Percentiles rank a stretch among this genome's conserved stretches.
phyloP scores from a whole-genome alignment of 495 filamentous ascomycete genomes.

The Clohesyomyces aquaticus region DNA sequence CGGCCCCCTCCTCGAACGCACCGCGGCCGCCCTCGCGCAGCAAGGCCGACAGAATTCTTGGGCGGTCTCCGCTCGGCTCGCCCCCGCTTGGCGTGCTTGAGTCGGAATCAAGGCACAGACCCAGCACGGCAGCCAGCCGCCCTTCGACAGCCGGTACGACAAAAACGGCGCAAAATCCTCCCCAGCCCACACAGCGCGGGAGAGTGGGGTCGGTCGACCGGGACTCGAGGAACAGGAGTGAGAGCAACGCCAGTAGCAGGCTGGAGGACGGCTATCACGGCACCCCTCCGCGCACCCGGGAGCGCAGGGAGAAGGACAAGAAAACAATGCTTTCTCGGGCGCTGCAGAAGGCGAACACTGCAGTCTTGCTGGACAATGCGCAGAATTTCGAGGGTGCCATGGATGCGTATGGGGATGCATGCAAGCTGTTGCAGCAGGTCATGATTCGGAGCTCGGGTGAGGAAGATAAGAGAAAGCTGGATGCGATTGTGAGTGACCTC shows the following conservation, averaged over 20 bases:
- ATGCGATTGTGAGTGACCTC: constrained; percentile 77
- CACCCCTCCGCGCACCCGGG: constrained; percentile 38
- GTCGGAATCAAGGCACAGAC: constrained; percentile 35
- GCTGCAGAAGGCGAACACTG: constrained; percentile 91
- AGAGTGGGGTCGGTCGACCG: constrained; percentile 28
- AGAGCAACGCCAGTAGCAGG: constrained; percentile 38
- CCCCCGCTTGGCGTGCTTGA: constrained; percentile 36
- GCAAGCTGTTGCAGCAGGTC: constrained; percentile 80
- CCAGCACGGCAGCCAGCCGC: constrained; percentile 19
- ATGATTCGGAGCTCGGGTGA: constrained; percentile 78
- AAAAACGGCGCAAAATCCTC: constrained; percentile 18
- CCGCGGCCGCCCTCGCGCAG: constrained; percentile 30
- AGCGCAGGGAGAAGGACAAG: constrained; percentile 53
- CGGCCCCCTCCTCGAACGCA: constrained; percentile 6
- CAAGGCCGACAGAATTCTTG: constrained; percentile 30
- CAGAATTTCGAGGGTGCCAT: constrained; percentile 92
- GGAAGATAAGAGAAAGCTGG: constrained; percentile 83
- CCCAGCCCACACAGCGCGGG: constrained; percentile 20
- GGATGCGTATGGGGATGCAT: constrained; percentile 89
- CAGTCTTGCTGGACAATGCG: constrained; percentile 91
- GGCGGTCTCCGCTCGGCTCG: constrained; percentile 33
- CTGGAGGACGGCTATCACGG: constrained; percentile 36
- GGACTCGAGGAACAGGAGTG: constrained; percentile 26
- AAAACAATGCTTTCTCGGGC: constrained; percentile 93
- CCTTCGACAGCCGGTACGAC: constrained; percentile 13